A percentile compares a stretch with the other conserved stretches of the same genome.
These are phyloP conservation scores for Fomitiporia mediterranea DNA, from an alignment of 1,284 basidiomycete genomes.

Conservation along the genomic window DNA sequence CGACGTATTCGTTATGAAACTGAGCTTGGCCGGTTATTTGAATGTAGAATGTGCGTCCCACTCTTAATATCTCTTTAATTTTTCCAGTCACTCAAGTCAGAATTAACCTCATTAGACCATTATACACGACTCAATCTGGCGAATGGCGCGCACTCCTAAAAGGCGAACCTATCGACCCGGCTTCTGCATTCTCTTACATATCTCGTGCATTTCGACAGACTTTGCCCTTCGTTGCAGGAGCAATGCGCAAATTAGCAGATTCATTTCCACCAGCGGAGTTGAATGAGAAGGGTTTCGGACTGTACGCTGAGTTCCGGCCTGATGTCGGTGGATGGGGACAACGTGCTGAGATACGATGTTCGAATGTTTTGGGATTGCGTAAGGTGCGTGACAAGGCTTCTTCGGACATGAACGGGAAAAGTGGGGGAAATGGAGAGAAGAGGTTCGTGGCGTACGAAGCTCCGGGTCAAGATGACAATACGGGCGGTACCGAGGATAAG, in stretches of 20 bases:
- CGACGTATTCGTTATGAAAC: too few species aligned
- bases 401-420: background rate
- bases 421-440: background rate
- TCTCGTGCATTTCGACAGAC: slow-evolving; percentile 75
- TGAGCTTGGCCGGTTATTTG: background rate
- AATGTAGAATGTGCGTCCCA: slow-evolving; percentile 52
- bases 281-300: slow-evolving; percentile 60
- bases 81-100: background rate
- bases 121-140: slow-evolving; percentile 65
- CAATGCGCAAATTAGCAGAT: slow-evolving; percentile 70
- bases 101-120: slow-evolving; percentile 49
- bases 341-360: slow-evolving; percentile 61
- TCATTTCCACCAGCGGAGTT: slow-evolving; percentile 65
- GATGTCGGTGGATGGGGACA: slow-evolving; percentile 70
- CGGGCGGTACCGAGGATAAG: slow-evolving; percentile 16
- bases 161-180: slow-evolving; percentile 68
- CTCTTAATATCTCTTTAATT: background rate
- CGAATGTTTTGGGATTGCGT: slow-evolving; percentile 52
- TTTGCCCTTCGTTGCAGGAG: slow-evolving; percentile 71
- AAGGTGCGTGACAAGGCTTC: slow-evolving; percentile 26
- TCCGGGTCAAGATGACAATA: too few species aligned
- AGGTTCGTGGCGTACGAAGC: too few species aligned
- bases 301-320: slow-evolving; percentile 79
- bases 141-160: slow-evolving; percentile 82
- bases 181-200: slow-evolving; percentile 76